phyloP scores from a whole-genome alignment of 2,329 filamentous ascomycete genomes.

The Hymenoscyphus linearis region DNA sequence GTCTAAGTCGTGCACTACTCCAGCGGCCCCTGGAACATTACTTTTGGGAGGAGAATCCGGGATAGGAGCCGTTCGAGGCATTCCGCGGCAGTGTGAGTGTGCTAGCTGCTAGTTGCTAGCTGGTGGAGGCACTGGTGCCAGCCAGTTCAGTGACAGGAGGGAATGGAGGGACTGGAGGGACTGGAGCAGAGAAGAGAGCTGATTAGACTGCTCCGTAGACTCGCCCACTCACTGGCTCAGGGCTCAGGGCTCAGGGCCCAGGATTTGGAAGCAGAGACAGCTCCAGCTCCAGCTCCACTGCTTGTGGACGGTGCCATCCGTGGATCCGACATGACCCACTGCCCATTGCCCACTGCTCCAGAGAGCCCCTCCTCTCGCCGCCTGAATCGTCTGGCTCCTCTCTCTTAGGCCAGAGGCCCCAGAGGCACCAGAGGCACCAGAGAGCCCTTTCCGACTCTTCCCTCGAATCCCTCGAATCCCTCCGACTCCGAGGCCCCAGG shows the following conservation, averaged over 20 bases:
- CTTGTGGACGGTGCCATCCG: neutral
- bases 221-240: no score
- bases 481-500: neutral
- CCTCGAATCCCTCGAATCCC: no score
- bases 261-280: no score
- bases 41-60: no score
- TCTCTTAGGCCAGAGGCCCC: no score
- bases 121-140: no score
- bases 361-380: neutral
- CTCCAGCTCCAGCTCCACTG: neutral
- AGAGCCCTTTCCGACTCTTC: neutral
- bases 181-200: neutral
- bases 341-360: no score
- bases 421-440: no score
- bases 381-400: neutral
- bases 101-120: no score
- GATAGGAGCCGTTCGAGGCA: neutral
- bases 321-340: neutral
- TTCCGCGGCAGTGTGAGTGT: neutral
- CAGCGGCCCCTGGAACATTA: conserved; percentile 8
- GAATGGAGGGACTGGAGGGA: neutral
- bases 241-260: no score
- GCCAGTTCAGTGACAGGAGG: conserved; percentile 11
- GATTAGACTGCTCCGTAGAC: no score
- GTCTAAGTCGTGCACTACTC: conserved; percentile 1